These are phyloP conservation scores for Aspergillus luchuensis DNA, from an alignment of 2,329 filamentous ascomycete genomes.

Conservation along the genomic window DNA sequence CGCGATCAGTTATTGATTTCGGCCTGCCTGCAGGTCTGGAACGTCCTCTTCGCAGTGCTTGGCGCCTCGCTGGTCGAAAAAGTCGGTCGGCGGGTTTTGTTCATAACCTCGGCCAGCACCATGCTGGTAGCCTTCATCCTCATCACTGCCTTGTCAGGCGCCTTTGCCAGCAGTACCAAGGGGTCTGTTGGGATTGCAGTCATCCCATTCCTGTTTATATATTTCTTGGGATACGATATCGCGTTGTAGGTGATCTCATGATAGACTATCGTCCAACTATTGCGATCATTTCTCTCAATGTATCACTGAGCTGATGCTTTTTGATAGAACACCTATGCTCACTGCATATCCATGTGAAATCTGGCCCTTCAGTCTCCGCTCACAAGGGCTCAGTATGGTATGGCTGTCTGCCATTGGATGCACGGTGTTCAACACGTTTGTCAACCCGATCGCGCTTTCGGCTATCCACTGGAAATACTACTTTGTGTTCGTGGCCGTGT, in stretches of 20 bases:
- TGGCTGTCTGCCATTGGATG: too few relatives aligned
- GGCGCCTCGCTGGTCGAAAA: neutral
- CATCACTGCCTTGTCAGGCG: neutral
- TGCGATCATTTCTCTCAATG: too few relatives aligned
- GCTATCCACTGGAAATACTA: constrained; percentile 4
- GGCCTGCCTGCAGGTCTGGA: neutral
- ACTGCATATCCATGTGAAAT: too few relatives aligned
- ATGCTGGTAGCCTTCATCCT: neutral
- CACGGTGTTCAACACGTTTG: neutral
- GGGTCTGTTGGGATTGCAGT: too few relatives aligned
- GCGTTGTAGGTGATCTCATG: too few relatives aligned
- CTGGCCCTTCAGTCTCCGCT: too few relatives aligned
- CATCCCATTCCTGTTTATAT: too few relatives aligned
- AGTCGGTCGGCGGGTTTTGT: neutral
- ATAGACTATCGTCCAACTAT: too few relatives aligned
- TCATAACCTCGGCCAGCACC: neutral
- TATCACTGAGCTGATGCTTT: too few relatives aligned
- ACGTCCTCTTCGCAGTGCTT: neutral
- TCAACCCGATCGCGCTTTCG: neutral
- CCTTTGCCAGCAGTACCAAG: neutral
- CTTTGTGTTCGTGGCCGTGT: neutral
- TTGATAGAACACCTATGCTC: too few relatives aligned
- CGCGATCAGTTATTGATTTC: neutral
- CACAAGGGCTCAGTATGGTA: too few relatives aligned
- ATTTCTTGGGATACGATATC: too few relatives aligned